A percentile compares a stretch with the other conserved stretches of the same genome.
Evolutionary conservation across 441 rosid species (phyloP).

Genomic region (Daphne laureola): DNA sequence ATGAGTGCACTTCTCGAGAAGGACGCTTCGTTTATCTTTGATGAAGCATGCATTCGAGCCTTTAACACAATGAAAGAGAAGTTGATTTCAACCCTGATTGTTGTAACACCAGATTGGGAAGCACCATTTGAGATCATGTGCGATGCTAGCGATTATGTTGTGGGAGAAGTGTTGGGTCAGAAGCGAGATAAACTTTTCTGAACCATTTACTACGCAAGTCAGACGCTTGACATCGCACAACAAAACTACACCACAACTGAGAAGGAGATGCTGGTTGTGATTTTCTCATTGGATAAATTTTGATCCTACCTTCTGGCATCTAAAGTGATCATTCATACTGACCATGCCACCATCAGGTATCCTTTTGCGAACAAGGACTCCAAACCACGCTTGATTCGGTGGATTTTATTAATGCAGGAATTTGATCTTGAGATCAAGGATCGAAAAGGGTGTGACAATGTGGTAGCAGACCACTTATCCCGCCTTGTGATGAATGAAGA

Average conservation of each 20-base stretch:
- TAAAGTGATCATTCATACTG: not conserved
- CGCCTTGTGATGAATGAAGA: not conserved
- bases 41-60: not conserved
- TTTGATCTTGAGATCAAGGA: conserved; percentile 3
- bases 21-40: not conserved
- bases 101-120: not conserved
- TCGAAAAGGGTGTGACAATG: not conserved
- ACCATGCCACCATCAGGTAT: not conserved
- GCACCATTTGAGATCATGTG: not conserved
- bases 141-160: not conserved
- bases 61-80: not conserved
- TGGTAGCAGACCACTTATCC: not conserved
- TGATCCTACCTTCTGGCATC: not conserved
- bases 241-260: conserved; percentile 2
- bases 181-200: not conserved
- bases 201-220: not conserved
- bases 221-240: not conserved
- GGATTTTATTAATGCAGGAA: not conserved
- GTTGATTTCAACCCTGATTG: not conserved
- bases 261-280: conserved; percentile 1
- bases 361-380: not conserved
- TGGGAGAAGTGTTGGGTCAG: not conserved
- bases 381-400: not conserved
- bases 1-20: not conserved
- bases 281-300: conserved; percentile 4